Percentiles rank a stretch among this genome's conserved stretches.
These are phyloP conservation scores for Lentinula boryana DNA, from an alignment of 768 basidiomycete genomes.

Conservation along the genomic window DNA sequence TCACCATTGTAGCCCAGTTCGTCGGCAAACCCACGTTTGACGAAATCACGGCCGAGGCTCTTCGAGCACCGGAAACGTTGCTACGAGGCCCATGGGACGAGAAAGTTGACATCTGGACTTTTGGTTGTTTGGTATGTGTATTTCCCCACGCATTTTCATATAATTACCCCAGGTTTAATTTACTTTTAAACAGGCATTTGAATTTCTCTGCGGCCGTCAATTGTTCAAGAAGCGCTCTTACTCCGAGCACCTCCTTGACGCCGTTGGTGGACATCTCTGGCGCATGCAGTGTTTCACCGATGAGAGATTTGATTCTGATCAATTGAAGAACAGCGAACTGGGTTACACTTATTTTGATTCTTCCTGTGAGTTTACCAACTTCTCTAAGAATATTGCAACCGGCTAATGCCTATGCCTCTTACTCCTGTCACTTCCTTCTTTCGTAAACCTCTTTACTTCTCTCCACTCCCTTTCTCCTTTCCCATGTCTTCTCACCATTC, in stretches of 20 bases:
- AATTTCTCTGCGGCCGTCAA: conserved; percentile 6
- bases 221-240: conserved; percentile 12
- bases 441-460: background rate
- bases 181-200: conserved; percentile 7
- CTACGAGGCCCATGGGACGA: conserved; percentile 20
- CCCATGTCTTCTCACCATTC: background rate
- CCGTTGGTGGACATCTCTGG: conserved; percentile 7
- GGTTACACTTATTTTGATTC: conserved; percentile 11
- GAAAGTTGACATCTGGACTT: conserved; percentile 24
- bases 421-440: background rate
- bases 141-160: background rate
- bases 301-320: conserved; percentile 9
- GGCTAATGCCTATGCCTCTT: background rate
- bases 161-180: background rate
- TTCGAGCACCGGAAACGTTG: conserved; percentile 23
- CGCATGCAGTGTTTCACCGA: conserved; percentile 14
- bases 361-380: conserved; percentile 2
- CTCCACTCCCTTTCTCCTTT: background rate
- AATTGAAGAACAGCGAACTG: conserved; percentile 8
- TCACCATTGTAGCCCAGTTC: conserved; percentile 3
- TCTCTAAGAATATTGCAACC: background rate
- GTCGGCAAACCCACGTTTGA: conserved; percentile 8
- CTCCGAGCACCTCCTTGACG: conserved; percentile 9
- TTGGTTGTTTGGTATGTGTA: conserved; percentile 21
- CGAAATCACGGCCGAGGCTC: conserved; percentile 15